phyloP scores from a whole-genome alignment of 176 grass and related monocot genomes.

The Otatea glauca region DNA sequence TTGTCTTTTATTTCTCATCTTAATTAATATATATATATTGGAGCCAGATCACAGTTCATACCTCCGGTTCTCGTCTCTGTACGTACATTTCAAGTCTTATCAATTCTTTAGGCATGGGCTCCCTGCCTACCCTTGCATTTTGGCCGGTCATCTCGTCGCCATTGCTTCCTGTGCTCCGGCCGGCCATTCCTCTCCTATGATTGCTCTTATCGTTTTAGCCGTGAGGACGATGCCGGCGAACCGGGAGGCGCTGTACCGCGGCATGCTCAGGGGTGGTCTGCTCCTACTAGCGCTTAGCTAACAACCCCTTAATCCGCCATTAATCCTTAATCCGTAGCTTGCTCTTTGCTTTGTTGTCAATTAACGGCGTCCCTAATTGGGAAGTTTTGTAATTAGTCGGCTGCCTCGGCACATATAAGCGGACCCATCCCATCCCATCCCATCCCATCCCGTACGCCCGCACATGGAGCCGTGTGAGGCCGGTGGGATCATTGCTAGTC shows the following conservation, averaged over 20 bases:
- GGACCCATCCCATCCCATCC: too few relatives aligned
- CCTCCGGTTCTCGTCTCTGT: background rate
- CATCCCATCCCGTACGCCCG: too few relatives aligned
- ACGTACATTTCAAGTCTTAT: background rate
- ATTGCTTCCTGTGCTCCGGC: background rate
- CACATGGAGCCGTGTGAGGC: too few relatives aligned
- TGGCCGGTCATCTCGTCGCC: background rate
- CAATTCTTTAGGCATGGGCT: background rate
- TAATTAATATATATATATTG: background rate
- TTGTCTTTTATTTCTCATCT: background rate
- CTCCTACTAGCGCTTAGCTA: too few relatives aligned
- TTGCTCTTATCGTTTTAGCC: background rate
- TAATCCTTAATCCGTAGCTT: too few relatives aligned
- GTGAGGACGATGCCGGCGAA: slow-evolving; percentile 71
- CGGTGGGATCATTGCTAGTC: too few relatives aligned
- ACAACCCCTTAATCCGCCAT: too few relatives aligned
- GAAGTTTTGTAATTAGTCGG: too few relatives aligned
- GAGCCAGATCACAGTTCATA: slow-evolving; percentile 1
- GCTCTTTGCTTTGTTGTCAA: too few relatives aligned
- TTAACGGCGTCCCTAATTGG: too few relatives aligned
- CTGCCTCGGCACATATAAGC: too few relatives aligned
- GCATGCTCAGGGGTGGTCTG: too few relatives aligned
- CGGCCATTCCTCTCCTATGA: background rate
- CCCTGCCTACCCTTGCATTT: background rate
- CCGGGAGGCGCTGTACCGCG: slow-evolving; percentile 81